These are phyloP conservation scores for Cladobotryum mycophilum DNA, from an alignment of 2,329 filamentous ascomycete species.

Conservation along the genomic window DNA sequence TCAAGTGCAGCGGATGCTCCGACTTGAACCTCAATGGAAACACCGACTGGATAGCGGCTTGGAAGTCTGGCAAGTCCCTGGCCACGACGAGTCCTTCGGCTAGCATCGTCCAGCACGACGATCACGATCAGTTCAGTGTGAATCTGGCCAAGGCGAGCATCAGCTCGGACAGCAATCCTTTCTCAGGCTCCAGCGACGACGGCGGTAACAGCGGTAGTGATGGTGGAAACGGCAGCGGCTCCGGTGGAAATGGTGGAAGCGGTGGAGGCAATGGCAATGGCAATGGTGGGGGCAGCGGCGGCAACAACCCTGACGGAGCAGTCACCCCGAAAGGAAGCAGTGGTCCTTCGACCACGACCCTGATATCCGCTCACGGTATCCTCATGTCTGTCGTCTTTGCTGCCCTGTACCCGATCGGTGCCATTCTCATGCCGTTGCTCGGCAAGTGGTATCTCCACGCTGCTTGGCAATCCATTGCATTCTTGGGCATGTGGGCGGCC, in stretches of 20 bases:
- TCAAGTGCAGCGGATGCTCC: slow-evolving; percentile 49
- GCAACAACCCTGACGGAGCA: slow-evolving; percentile 10
- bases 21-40: slow-evolving; percentile 36
- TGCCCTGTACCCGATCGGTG: slow-evolving; percentile 53
- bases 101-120: slow-evolving; percentile 42
- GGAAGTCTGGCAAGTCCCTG: slow-evolving; percentile 42
- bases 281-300: slow-evolving; percentile 6
- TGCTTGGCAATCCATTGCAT: slow-evolving; percentile 46
- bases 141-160: slow-evolving; percentile 44
- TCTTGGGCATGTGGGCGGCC: slow-evolving; percentile 53
- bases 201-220: slow-evolving; percentile 5
- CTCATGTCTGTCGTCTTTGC: slow-evolving; percentile 56
- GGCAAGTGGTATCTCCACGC: slow-evolving; percentile 54
- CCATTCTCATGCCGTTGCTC: slow-evolving; percentile 53
- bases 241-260: slow-evolving; percentile 1
- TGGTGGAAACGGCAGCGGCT: not conserved
- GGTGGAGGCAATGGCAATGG: not conserved
- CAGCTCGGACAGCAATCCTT: slow-evolving; percentile 46
- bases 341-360: slow-evolving; percentile 18
- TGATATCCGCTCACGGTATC: slow-evolving; percentile 46
- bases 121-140: slow-evolving; percentile 36
- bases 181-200: slow-evolving; percentile 24
- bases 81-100: slow-evolving; percentile 35
- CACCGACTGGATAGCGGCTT: slow-evolving; percentile 49
- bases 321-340: slow-evolving; percentile 6